Percentiles rank a stretch among this genome's conserved stretches.
Evolutionary conservation across 2,329 filamentous ascomycete species (phyloP).

Genomic region (Alternaria sp.): DNA sequence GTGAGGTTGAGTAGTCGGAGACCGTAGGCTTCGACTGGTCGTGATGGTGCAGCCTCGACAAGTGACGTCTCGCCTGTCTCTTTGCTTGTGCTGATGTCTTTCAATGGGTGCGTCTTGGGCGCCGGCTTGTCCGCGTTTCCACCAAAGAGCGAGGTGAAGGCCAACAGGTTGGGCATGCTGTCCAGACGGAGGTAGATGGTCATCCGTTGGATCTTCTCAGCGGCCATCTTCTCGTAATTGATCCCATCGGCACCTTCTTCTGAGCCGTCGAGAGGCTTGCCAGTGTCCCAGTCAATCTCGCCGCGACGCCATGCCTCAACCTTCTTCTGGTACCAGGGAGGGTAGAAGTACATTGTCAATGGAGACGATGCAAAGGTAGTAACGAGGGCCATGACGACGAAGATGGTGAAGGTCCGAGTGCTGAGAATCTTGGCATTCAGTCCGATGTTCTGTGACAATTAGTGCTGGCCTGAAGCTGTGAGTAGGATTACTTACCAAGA

Average conservation of each 20-base stretch:
- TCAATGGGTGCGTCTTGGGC: conserved; percentile 48
- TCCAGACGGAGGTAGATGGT: conserved; percentile 85
- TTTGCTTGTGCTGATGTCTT: conserved; percentile 25
- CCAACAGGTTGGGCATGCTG: conserved; percentile 81
- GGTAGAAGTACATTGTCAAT: conserved; percentile 75
- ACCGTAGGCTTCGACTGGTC: conserved; percentile 76
- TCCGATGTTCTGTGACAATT: conserved; percentile 70
- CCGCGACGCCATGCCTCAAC: conserved; percentile 77
- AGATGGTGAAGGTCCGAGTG: conserved; percentile 84
- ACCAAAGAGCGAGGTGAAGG: conserved; percentile 81
- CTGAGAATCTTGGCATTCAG: conserved; percentile 83
- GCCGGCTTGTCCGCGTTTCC: conserved; percentile 53
- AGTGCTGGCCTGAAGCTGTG: conserved; percentile 5
- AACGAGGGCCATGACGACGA: conserved; percentile 90
- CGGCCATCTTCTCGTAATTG: conserved; percentile 58
- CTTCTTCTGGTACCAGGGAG: conserved; percentile 76
- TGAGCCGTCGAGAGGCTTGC: conserved; percentile 50
- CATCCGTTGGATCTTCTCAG: conserved; percentile 65
- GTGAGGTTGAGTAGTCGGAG: conserved; percentile 86
- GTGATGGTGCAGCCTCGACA: conserved; percentile 36
- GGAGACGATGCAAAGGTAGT: conserved; percentile 87
- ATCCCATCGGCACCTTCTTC: conserved; percentile 51
- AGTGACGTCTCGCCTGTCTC: conserved; percentile 26
- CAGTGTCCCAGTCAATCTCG: conserved; percentile 86
- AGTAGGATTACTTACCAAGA: conserved; percentile 67